Evolutionary conservation across 805 yeast species (phyloP).

Genomic region (Yarrowia sp.): DNA sequence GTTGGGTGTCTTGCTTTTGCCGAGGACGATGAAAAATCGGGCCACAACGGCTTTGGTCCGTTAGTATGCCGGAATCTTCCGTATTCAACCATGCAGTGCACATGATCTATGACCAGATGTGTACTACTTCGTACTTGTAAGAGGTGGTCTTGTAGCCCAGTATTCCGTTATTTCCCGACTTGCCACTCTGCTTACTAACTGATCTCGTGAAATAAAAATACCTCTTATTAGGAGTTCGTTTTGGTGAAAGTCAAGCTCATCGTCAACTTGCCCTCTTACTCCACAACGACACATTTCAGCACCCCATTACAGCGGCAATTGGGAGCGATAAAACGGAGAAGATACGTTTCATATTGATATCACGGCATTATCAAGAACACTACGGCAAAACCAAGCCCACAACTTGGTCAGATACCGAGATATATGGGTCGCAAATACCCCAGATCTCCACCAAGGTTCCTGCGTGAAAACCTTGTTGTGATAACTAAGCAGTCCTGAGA

Average conservation of each 20-base stretch:
- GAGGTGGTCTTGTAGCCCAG: too few relatives aligned
- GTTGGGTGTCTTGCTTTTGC: too few relatives aligned
- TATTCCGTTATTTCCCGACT: too few relatives aligned
- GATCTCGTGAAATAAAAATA: too few relatives aligned
- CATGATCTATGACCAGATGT: too few relatives aligned
- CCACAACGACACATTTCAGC: background rate
- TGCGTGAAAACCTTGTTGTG: background rate
- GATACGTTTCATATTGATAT: background rate
- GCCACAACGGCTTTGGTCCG: too few relatives aligned
- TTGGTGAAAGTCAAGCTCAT: background rate
- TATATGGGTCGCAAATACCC: background rate
- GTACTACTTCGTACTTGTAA: too few relatives aligned
- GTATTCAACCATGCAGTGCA: too few relatives aligned
- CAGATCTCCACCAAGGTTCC: slow-evolving; percentile 14
- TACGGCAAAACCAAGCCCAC: background rate
- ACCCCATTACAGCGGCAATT: background rate
- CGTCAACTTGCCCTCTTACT: background rate
- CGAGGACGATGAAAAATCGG: too few relatives aligned
- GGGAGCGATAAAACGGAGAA: background rate
- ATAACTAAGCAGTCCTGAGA: background rate
- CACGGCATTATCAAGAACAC: background rate
- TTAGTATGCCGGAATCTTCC: too few relatives aligned
- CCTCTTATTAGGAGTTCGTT: too few relatives aligned
- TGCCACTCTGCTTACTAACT: too few relatives aligned
- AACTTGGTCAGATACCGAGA: background rate